Conservation (phyloP, 441 rosid genomes). For the Heliophila coronopifolia region DNA sequence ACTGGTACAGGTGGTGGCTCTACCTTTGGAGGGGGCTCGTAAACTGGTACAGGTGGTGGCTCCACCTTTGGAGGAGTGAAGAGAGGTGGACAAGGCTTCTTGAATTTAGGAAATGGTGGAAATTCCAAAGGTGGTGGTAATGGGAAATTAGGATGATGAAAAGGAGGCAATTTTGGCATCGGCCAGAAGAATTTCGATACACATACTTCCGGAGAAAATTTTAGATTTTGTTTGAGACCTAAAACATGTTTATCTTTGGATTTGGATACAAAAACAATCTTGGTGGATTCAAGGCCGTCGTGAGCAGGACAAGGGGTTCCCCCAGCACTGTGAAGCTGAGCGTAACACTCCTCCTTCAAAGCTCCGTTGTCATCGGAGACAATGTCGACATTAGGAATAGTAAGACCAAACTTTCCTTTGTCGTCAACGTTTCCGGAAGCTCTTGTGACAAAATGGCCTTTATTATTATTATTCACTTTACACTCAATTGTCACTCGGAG, state of each 20-base stretch:
- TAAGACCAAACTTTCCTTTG: constrained; percentile 58
- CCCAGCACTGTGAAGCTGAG: constrained; percentile 68
- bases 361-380: constrained; percentile 42
- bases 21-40: constrained; percentile 28
- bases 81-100: constrained; percentile 26
- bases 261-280: constrained; percentile 42
- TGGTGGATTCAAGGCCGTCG: constrained; percentile 42
- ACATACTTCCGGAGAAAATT: constrained; percentile 53
- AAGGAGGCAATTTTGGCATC: constrained; percentile 37
- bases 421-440: constrained; percentile 50
- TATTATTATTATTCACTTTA: constrained; percentile 41
- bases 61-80: constrained; percentile 21
- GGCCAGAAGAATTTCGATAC: constrained; percentile 62
- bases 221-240: constrained; percentile 51
- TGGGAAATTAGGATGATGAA: constrained; percentile 31
- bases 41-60: constrained; percentile 37
- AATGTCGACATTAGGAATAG: constrained; percentile 45
- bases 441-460: constrained; percentile 47
- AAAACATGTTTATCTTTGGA: constrained; percentile 38
- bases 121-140: constrained; percentile 30
- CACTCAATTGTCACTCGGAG: constrained; percentile 68
- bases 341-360: constrained; percentile 69
- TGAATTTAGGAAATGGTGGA: constrained; percentile 24
- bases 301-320: constrained; percentile 54
- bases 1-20: constrained; percentile 32